Evolutionary conservation across 2,329 filamentous ascomycete species (phyloP).

Genomic region (Trichoderma polysporum): DNA sequence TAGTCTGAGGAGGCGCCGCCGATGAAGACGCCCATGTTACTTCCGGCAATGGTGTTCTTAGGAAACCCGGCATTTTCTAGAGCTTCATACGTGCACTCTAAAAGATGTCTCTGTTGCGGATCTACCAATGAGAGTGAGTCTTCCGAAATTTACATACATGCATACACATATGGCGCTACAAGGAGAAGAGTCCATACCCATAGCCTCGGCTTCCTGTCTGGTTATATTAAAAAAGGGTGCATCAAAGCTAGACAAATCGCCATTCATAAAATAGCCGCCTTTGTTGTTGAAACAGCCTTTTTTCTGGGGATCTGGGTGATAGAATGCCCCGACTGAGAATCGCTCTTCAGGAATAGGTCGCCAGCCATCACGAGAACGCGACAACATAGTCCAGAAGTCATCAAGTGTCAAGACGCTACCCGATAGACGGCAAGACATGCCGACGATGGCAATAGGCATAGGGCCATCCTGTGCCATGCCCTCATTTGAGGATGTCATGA

Average conservation of each 20-base stretch:
- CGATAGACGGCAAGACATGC: slow-evolving; percentile 48
- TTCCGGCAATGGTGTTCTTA: slow-evolving; percentile 47
- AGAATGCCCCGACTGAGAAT: slow-evolving; percentile 45
- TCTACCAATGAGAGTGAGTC: slow-evolving; percentile 33
- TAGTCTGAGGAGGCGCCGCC: slow-evolving; percentile 51
- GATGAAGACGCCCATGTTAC: slow-evolving; percentile 51
- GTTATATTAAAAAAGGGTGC: slow-evolving; percentile 55
- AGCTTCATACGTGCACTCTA: slow-evolving; percentile 56
- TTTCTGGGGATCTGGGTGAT: slow-evolving; percentile 45
- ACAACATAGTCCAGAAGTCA: slow-evolving; percentile 47
- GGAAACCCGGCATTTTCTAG: slow-evolving; percentile 53
- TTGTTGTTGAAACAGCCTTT: slow-evolving; percentile 40
- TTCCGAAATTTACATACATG: neutral
- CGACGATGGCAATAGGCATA: slow-evolving; percentile 46
- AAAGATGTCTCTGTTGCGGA: slow-evolving; percentile 52
- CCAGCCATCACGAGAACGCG: slow-evolving; percentile 42
- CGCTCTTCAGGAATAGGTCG: slow-evolving; percentile 45
- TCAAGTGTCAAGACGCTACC: slow-evolving; percentile 43
- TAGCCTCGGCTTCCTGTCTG: slow-evolving; percentile 49
- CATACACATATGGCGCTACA: neutral
- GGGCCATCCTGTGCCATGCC: neutral
- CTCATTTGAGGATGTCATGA: slow-evolving; percentile 13
- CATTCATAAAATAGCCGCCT: slow-evolving; percentile 45
- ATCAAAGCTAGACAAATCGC: slow-evolving; percentile 49
- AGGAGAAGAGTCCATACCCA: slow-evolving; percentile 33